Conservation (phyloP, 208 protist genomes). For the Phytomonas serpens region DNA sequence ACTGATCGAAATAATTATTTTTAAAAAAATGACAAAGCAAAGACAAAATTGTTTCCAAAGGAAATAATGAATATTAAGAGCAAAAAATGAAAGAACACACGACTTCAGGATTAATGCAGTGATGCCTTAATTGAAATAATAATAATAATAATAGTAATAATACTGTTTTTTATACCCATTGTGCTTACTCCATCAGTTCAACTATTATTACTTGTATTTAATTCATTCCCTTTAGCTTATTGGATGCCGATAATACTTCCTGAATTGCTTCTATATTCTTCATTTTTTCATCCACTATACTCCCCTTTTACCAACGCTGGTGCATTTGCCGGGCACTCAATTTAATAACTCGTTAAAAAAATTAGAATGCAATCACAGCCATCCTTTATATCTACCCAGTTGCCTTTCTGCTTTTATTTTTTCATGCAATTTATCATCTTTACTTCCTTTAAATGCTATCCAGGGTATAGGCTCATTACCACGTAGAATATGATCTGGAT, state of each 20-base stretch:
- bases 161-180: neutral
- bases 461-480: neutral
- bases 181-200: neutral
- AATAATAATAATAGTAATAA: conserved; percentile 2
- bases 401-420: neutral
- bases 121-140: neutral
- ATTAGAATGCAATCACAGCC: neutral
- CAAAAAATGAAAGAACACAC: neutral
- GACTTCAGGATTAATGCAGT: neutral
- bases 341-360: neutral
- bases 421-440: neutral
- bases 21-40: neutral
- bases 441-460: neutral
- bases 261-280: neutral
- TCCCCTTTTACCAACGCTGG: neutral
- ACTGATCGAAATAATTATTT: neutral
- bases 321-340: neutral
- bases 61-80: neutral
- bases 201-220: neutral
- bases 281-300: neutral
- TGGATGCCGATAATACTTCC: neutral
- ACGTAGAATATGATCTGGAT: neutral
- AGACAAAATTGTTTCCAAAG: neutral
- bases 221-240: neutral
- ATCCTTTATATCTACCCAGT: neutral